Percentiles rank a stretch among this genome's conserved stretches.
Conservation (phyloP, 2,329 filamentous ascomycete species). For the Sclerotinia nivalis region DNA sequence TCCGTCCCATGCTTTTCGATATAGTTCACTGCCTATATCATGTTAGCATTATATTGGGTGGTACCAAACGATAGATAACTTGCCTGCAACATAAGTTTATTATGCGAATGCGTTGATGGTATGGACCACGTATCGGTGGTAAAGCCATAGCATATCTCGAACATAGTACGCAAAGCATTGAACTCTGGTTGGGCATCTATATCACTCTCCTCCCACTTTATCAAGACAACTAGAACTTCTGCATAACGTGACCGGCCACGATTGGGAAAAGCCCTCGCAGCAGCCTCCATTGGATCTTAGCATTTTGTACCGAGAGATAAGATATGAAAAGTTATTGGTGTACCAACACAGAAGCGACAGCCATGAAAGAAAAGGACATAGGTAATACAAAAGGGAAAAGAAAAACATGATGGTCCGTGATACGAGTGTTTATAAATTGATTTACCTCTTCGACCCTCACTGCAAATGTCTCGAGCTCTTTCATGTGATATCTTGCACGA, state of each 20-base stretch:
- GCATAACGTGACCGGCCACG: conserved; percentile 32
- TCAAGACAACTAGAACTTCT: conserved; percentile 31
- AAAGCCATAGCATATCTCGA: conserved; percentile 32
- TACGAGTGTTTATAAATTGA: conserved; percentile 13
- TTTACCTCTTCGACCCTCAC: conserved; percentile 26
- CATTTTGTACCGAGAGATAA: conserved; percentile 20
- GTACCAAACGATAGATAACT: background rate
- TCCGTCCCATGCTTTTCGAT: conserved; percentile 29
- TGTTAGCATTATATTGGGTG: conserved; percentile 4
- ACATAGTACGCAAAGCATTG: conserved; percentile 30
- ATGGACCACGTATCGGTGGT: conserved; percentile 34
- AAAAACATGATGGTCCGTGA: conserved; percentile 20
- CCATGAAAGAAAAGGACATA: conserved; percentile 14
- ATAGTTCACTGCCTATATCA: conserved; percentile 29
- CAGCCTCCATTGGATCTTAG: conserved; percentile 29
- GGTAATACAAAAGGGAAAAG: background rate
- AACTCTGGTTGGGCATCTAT: conserved; percentile 30
- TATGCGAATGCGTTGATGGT: conserved; percentile 30
- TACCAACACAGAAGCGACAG: background rate
- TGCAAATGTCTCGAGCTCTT: conserved; percentile 27
- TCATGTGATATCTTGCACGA: conserved; percentile 28
- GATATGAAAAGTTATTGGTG: conserved; percentile 13
- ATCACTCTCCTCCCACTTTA: conserved; percentile 35
- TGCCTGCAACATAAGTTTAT: conserved; percentile 33
- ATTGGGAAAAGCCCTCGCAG: conserved; percentile 33